These are phyloP conservation scores for Colletotrichum agaves DNA, from an alignment of 2,329 filamentous ascomycete species.

Conservation along the genomic window DNA sequence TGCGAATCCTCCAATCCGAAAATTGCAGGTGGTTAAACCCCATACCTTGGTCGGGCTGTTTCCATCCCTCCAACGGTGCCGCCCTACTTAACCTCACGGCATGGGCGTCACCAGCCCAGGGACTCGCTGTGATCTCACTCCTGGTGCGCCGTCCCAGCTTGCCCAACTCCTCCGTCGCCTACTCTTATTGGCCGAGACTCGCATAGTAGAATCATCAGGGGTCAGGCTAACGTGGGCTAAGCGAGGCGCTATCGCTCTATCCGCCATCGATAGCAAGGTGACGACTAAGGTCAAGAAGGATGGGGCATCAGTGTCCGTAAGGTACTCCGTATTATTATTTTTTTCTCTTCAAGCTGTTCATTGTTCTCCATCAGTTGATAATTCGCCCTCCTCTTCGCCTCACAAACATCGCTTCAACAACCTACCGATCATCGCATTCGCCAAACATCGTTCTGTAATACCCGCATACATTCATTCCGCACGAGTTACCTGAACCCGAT, in stretches of 20 bases:
- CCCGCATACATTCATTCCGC: constrained; percentile 14
- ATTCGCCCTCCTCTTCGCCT: constrained; percentile 32
- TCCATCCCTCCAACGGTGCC: neutral
- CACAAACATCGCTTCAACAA: constrained; percentile 24
- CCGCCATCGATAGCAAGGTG: constrained; percentile 37
- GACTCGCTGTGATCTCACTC: constrained; percentile 33
- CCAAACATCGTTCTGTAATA: constrained; percentile 28
- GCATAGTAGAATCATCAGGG: constrained; percentile 17
- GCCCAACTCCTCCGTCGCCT: neutral
- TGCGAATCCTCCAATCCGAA: neutral
- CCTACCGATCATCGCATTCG: constrained; percentile 4
- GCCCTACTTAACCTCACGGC: neutral
- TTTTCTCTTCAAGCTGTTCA: constrained; percentile 36
- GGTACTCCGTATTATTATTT: constrained; percentile 37
- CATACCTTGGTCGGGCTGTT: neutral
- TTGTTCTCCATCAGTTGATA: constrained; percentile 37
- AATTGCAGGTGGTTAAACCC: constrained; percentile 20
- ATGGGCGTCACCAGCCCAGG: constrained; percentile 32
- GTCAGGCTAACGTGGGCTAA: constrained; percentile 34
- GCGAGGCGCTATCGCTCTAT: constrained; percentile 39
- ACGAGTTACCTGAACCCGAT: constrained; percentile 24
- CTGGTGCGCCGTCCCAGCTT: constrained; percentile 35
- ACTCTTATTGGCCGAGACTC: neutral
- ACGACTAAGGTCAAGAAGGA: constrained; percentile 37
- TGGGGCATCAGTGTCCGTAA: constrained; percentile 34